Evolutionary conservation across 2,329 filamentous ascomycete species (phyloP).

Genomic region (Scleromitrula shiraiana): DNA sequence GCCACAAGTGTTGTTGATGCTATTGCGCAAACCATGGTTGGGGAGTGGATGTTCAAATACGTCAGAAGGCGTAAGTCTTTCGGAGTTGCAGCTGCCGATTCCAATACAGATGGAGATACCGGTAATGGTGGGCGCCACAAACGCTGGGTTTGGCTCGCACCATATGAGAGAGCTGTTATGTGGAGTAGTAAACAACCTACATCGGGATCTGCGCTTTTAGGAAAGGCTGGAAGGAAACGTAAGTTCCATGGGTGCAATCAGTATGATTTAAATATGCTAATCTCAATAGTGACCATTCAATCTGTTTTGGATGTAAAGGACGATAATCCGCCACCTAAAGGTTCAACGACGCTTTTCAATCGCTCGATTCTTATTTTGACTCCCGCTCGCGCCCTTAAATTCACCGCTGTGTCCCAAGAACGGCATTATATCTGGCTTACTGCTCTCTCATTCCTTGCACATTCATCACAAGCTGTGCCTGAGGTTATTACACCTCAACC

Average conservation of each 20-base stretch:
- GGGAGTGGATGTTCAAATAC: slow-evolving; percentile 95
- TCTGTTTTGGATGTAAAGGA: slow-evolving; percentile 97
- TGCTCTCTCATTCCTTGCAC: slow-evolving; percentile 86
- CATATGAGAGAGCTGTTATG: slow-evolving; percentile 90
- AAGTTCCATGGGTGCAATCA: slow-evolving; percentile 38
- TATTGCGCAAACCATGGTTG: slow-evolving; percentile 97
- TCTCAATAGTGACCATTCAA: slow-evolving; percentile 71
- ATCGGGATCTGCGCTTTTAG: slow-evolving; percentile 77
- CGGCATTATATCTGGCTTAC: slow-evolving; percentile 94
- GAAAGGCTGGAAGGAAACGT: slow-evolving; percentile 92
- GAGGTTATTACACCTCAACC: slow-evolving; percentile 57
- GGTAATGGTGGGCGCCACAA: slow-evolving; percentile 70
- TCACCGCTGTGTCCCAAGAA: slow-evolving; percentile 75
- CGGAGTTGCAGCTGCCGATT: slow-evolving; percentile 63
- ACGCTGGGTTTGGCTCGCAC: slow-evolving; percentile 97
- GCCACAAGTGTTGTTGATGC: slow-evolving; percentile 83
- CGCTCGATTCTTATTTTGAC: slow-evolving; percentile 93
- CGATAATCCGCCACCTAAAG: slow-evolving; percentile 76
- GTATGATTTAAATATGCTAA: slow-evolving; percentile 25
- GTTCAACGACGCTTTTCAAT: slow-evolving; percentile 61
- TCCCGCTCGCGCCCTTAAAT: slow-evolving; percentile 87
- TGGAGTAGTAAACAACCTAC: slow-evolving; percentile 98
- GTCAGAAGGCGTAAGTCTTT: slow-evolving; percentile 85
- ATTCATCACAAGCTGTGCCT: slow-evolving; percentile 74
- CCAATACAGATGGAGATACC: slow-evolving; percentile 60